Base-by-base conservation (phyloP, 2,329 filamentous ascomycete species). In the Ophiostoma tasmaniense region DNA sequence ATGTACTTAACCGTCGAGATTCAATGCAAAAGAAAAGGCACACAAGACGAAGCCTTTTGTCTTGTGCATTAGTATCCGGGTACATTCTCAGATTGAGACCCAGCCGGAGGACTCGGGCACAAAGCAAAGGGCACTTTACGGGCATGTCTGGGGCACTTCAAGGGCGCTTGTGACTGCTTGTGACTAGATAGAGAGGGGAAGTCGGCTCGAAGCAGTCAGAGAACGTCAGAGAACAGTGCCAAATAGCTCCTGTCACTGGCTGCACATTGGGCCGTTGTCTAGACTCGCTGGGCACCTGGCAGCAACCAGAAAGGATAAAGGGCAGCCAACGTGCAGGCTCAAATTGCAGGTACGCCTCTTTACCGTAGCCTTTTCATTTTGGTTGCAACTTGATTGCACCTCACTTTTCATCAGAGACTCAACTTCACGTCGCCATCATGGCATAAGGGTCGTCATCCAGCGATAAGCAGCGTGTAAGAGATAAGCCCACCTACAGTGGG, bases 401-500 rank as follows among this genome's bases (percentile, higher is more conserved):
- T 28, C 14, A 22, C 3, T 28, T 14, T 17, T 8, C 14, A 3
- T 13, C 25, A 61, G 22, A 17, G 13, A 61, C 67, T 61, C 42
- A 7, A 20, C 39, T 20, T 39, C 37, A 13, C 20, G 42, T 45
- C 42, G n/a, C 42, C 42, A 17, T 45, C 20, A 45, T 8, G 17
- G 20, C 17, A 17, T 20, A 59, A 66, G 42, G 68, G n/a, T 61
- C 55, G 55, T 61, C 55, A 25, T 30, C 55, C 25, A 30, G 55
- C 55, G 55, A 61, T 61, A 61, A 33, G 50, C 55, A 8, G 25
- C 55, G 55, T 61, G 55, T 61, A 61, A 61, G 55, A 61, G 55
- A 30, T 61, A 30, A 61, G 25, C 22, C 55, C 55, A 61, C 30
- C 55, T 61, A 13, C 55, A 11, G 55, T 30, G 55, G 55, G 55